Base-by-base conservation (phyloP, 495 filamentous ascomycete species). In the Pyrenula aspistea region DNA sequence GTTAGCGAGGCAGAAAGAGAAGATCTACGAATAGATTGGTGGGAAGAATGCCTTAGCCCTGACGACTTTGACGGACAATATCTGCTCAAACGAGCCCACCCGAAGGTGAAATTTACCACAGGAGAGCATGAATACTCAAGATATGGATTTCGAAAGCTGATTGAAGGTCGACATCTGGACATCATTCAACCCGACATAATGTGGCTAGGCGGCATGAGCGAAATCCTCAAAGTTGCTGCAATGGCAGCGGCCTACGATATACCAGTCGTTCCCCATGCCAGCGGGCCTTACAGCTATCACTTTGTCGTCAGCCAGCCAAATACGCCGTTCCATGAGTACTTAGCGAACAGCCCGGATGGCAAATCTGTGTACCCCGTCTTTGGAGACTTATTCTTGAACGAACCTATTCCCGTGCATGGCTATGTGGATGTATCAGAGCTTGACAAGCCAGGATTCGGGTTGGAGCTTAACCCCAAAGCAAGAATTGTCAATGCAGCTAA, bases 141-240 rank as follows among this genome's bases (percentile, higher is more conserved):
- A 62, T 96, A 87, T 66, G 91, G 91, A 10, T 95, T 96, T 83
- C 87, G 91, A 55, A 93, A 94, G 75, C 77, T 95, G 20, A 86
- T 96, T 58, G 89, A 95, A 68, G 87, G 87, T 53, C 88, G 91
- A 57, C 92, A 94, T 67, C 70, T 96, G 55, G 89, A 95, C 65
- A 95, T 96, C 67, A 80, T 96, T 63, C 91, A 95, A 67, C 91
- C 91, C 4, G 91, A 96, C 64, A 89, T 96, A 51, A 96, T 95
- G 91, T 96, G 91, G 91, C 79, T 95, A 11, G 91, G 91, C 53
- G 91, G 91, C 57, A 70, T 96, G 77, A 96, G 91, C 1, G 91
- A 95, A 69, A 77, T 96, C 51, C 86, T 95, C 61, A 91, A 88
- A 70, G 82, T 95, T 56, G 82, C 91, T 11, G 87, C 89, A 20